Conservation (phyloP, 441 rosid genomes). For the Pelargonium cotyledonis region DNA sequence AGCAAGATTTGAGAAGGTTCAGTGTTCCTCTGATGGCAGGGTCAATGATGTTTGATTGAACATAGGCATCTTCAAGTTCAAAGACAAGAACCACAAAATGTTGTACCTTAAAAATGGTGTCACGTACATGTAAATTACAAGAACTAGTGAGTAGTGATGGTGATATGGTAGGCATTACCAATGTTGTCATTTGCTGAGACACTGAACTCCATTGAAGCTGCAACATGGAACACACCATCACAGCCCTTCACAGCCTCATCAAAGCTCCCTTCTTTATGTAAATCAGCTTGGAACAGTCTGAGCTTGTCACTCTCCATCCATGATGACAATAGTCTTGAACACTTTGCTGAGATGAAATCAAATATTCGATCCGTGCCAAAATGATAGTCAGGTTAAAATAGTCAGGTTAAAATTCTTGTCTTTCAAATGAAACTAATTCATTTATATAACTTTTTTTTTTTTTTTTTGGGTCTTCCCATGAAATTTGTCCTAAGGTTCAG, state of each 20-base stretch:
- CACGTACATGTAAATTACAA: no score
- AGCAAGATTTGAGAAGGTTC: slow-evolving; percentile 69
- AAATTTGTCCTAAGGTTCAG: no score
- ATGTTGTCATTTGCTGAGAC: slow-evolving; percentile 24
- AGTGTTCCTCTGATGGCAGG: slow-evolving; percentile 61
- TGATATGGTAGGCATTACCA: slow-evolving; percentile 30
- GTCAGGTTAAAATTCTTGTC: no score
- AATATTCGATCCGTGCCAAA: background rate
- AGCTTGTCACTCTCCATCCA: slow-evolving; percentile 43
- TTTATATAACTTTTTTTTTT: no score
- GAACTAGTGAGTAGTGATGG: no score
- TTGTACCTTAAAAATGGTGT: no score
- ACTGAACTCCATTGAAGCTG: slow-evolving; percentile 70
- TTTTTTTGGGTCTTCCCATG: no score
- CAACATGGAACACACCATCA: slow-evolving; percentile 78
- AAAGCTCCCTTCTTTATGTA: slow-evolving; percentile 65
- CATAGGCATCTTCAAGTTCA: slow-evolving; percentile 40
- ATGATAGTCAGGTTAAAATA: no score
- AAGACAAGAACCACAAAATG: background rate
- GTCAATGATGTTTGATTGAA: slow-evolving; percentile 45
- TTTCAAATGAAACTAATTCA: no score
- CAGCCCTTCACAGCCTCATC: slow-evolving; percentile 71
- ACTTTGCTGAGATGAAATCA: slow-evolving; percentile 39
- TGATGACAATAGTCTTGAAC: slow-evolving; percentile 28
- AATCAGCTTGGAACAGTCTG: slow-evolving; percentile 63